A percentile compares a stretch with the other conserved stretches of the same genome.
Evolutionary conservation across 768 basidiomycete species (phyloP).

Genomic region (Omphalotus guepiniiformis): DNA sequence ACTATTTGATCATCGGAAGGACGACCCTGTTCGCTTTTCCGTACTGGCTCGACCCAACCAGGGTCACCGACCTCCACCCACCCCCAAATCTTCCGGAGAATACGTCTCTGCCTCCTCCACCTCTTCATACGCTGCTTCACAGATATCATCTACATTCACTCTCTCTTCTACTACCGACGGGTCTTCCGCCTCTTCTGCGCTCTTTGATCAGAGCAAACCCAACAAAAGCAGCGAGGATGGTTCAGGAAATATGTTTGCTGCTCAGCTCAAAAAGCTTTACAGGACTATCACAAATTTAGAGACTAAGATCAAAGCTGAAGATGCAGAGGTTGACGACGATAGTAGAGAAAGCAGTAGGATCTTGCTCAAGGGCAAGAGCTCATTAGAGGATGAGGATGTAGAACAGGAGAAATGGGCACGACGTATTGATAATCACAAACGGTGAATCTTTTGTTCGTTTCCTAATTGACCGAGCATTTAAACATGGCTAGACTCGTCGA

Average conservation of each 20-base stretch:
- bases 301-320: constrained; percentile 61
- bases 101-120: constrained; percentile 72
- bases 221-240: constrained; percentile 41
- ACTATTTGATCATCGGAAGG: constrained; percentile 85
- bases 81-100: constrained; percentile 63
- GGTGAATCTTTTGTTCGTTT: constrained; percentile 36
- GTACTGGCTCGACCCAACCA: constrained; percentile 50
- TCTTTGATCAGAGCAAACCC: constrained; percentile 53
- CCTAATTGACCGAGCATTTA: constrained; percentile 5
- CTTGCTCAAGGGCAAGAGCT: constrained; percentile 38
- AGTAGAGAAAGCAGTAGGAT: constrained; percentile 38
- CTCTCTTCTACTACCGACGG: constrained; percentile 75
- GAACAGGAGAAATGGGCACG: constrained; percentile 77
- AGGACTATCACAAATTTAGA: constrained; percentile 80
- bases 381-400: constrained; percentile 44
- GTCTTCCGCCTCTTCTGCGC: constrained; percentile 66
- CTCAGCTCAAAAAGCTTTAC: constrained; percentile 79
- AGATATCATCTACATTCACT: constrained; percentile 65
- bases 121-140: constrained; percentile 69
- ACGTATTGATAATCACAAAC: constrained; percentile 76
- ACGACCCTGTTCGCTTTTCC: constrained; percentile 87
- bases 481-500: constrained; percentile 77
- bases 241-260: constrained; percentile 62
- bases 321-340: constrained; percentile 51
- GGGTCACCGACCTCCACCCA: constrained; percentile 38